A percentile compares a stretch with the other conserved stretches of the same genome.
Conservation (phyloP, 139 green algal genomes). For the Closterium sp. region DNA sequence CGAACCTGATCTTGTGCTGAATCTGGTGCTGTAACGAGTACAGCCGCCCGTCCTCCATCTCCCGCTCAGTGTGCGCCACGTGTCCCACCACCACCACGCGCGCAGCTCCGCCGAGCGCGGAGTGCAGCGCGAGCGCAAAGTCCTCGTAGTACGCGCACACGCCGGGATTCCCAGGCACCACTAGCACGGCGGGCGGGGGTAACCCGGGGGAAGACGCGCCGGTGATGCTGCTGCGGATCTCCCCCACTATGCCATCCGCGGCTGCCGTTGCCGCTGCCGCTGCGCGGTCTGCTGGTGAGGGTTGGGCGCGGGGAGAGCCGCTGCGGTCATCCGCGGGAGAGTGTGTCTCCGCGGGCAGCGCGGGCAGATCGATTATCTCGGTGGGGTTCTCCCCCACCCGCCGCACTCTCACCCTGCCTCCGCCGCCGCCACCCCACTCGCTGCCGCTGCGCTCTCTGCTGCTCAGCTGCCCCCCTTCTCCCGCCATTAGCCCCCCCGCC, state of each 20-base stretch:
- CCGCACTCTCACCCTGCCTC: not conserved
- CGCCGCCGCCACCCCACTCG: not conserved
- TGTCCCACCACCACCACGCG: constrained; percentile 20
- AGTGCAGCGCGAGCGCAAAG: constrained; percentile 8
- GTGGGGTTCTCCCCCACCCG: not conserved
- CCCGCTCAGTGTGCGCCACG: constrained; percentile 13
- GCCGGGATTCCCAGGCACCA: constrained; percentile 30
- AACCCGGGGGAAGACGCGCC: not conserved
- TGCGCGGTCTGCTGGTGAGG: not conserved
- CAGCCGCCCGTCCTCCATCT: constrained; percentile 13
- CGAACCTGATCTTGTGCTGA: constrained; percentile 13
- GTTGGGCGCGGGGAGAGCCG: too few species aligned
- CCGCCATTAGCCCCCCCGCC: not conserved
- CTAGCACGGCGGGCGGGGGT: constrained; percentile 1
- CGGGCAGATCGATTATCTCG: not conserved
- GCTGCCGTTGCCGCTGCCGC: not conserved
- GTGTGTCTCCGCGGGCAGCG: not conserved
- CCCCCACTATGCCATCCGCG: not conserved
- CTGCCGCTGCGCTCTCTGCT: not conserved
- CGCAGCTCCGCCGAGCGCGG: not conserved
- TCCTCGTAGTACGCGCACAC: constrained; percentile 15
- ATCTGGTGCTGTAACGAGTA: constrained; percentile 37
- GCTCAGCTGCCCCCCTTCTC: not conserved
- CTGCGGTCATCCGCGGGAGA: too few species aligned
- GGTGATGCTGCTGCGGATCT: not conserved